phyloP scores from a whole-genome alignment of 2,329 filamentous ascomycete species.

The Diaporthe caulivora region DNA sequence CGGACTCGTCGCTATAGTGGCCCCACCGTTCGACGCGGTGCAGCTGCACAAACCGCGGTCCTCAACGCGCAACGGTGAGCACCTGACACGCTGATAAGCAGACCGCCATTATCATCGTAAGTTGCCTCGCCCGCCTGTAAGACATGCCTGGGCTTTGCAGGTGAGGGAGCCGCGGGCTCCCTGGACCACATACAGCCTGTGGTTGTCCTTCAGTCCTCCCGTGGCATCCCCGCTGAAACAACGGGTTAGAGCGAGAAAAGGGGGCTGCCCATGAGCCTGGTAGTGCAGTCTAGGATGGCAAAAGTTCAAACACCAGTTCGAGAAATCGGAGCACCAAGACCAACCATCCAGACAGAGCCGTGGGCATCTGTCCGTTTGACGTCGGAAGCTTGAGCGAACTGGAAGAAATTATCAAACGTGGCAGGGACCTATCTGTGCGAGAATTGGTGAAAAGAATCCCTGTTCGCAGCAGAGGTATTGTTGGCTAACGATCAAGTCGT shows the following conservation, averaged over 20 bases:
- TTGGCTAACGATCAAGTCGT: slow-evolving; percentile 20
- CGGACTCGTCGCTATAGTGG: slow-evolving; percentile 22
- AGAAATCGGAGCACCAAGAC: slow-evolving; percentile 25
- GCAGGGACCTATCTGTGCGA: slow-evolving; percentile 21
- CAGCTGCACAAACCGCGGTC: slow-evolving; percentile 17
- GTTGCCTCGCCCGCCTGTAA: slow-evolving; percentile 6
- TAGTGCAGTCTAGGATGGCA: slow-evolving; percentile 13
- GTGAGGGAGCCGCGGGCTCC: slow-evolving; percentile 9
- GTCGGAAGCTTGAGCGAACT: background rate
- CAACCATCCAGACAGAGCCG: slow-evolving; percentile 5
- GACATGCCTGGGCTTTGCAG: slow-evolving; percentile 2
- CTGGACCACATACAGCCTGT: background rate
- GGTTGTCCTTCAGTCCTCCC: background rate
- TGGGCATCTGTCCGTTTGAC: background rate
- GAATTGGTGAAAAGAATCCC: background rate
- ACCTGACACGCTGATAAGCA: slow-evolving; percentile 37
- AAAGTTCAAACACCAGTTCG: slow-evolving; percentile 30
- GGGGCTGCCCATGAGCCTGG: slow-evolving; percentile 9
- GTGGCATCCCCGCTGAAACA: slow-evolving; percentile 32
- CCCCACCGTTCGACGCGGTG: slow-evolving; percentile 35
- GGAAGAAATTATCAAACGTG: slow-evolving; percentile 10
- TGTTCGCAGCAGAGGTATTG: slow-evolving; percentile 2
- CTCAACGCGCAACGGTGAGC: slow-evolving; percentile 34
- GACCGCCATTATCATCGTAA: slow-evolving; percentile 40
- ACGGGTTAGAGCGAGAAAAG: slow-evolving; percentile 6